These are phyloP conservation scores for Acrasis kona DNA, from an alignment of 78 protist genomes.

Conservation along the genomic window DNA sequence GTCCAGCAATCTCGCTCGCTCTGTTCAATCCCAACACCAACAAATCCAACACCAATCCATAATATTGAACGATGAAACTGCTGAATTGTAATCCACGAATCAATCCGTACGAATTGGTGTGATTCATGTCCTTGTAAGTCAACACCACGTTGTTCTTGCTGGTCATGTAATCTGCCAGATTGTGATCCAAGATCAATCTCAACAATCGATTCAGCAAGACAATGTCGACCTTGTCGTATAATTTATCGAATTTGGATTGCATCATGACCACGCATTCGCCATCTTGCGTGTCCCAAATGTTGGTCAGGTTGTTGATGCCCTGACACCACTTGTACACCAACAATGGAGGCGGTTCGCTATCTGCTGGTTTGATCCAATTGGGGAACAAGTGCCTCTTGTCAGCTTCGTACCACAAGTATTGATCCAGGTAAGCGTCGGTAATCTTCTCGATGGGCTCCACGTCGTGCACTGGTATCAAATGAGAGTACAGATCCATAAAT, in stretches of 20 bases:
- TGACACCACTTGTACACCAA: slow-evolving; percentile 99
- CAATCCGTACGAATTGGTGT: slow-evolving; percentile 89
- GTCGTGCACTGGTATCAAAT: slow-evolving; percentile 92
- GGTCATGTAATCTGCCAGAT: slow-evolving; percentile 99
- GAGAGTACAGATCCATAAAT: slow-evolving; percentile 94
- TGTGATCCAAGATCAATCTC: slow-evolving; percentile 94
- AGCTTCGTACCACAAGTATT: slow-evolving; percentile 98
- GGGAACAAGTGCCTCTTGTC: slow-evolving; percentile 98
- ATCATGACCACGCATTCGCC: slow-evolving; percentile 92
- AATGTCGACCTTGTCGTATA: slow-evolving; percentile 95
- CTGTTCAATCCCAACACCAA: slow-evolving; percentile 93
- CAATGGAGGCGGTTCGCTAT: slow-evolving; percentile 98
- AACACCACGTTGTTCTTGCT: slow-evolving; percentile 94
- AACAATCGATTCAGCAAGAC: slow-evolving; percentile 95
- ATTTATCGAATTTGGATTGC: slow-evolving; percentile 67
- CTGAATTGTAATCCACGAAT: slow-evolving; percentile 99
- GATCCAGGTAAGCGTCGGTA: slow-evolving; percentile 99
- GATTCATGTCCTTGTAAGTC: slow-evolving; percentile 97
- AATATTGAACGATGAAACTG: slow-evolving; percentile 83
- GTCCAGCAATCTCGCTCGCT: slow-evolving; percentile 96
- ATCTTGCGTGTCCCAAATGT: slow-evolving; percentile 85
- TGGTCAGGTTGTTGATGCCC: slow-evolving; percentile 93
- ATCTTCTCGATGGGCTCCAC: slow-evolving; percentile 99
- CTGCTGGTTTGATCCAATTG: slow-evolving; percentile 99
- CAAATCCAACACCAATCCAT: slow-evolving; percentile 90